Evolutionary conservation across 805 yeast species (phyloP), one percentile per base, ranked within the genome.

Genomic region (Wickerhamomyces sydowiorum): DNA sequence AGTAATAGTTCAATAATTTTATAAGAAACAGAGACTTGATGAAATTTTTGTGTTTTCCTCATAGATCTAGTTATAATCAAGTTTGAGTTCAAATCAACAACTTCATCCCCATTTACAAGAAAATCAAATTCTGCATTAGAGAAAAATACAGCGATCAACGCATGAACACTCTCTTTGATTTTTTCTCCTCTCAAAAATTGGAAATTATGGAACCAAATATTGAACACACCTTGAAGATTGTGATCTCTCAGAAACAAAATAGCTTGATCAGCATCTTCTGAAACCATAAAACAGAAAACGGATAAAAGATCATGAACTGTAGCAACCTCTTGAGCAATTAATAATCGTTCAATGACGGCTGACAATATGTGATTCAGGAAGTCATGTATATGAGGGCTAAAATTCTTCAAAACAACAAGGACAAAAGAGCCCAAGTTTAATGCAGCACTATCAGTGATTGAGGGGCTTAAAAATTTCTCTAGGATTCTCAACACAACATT

Each of bases 41-140:
- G 77, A 51, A 73, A 87, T 50, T 70, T 61, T 39, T 77, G 73
- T 14, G 62, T 61, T 51, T 76, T 80, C 4, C 95, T 78, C 82
- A 82, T 85, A 0, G 96, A 86, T 55, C 98, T 75, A 0, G 98
- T 91, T 4, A 87, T 66, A 28, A 91, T 89, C n/a, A 76, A 51
- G 42, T 79, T 84, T 0, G 75, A 72, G 14, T 70, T 69, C 1
- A 59, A 53, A 53, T 79, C 73, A 3, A 85, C 80, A 23, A 84
- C 64, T 27, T 80, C 64, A 46, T 88, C 88, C n/a, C 96, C 97
- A 49, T 88, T 75, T 0, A 90, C 96, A 5, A 63, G 45, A 4
- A 87, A 56, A 1, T 69, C 68, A 3, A 89, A 58, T 9, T 80
- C 62, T 2, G 65, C 56, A 45, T 83, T 86, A 17, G 72, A 65